Percentiles rank a stretch among this genome's conserved stretches.
phyloP scores from a whole-genome alignment of 2,329 filamentous ascomycete species.

The Paecilomyces fulvus region DNA sequence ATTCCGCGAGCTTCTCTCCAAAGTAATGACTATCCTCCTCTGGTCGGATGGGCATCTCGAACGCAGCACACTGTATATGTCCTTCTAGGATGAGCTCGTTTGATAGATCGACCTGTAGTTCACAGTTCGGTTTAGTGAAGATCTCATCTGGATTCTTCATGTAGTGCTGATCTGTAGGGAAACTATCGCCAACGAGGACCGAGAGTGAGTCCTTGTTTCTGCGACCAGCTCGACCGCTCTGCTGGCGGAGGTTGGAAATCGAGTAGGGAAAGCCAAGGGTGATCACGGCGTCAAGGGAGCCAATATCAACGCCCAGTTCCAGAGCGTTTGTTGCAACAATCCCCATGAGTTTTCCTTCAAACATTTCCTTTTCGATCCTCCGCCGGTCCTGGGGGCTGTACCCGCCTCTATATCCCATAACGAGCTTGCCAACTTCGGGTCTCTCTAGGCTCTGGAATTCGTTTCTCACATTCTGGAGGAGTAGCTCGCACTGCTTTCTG shows the following conservation, averaged over 20 bases:
- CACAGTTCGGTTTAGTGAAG: constrained; percentile 78
- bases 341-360: constrained; percentile 83
- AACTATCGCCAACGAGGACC: constrained; percentile 79
- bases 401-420: constrained; percentile 93
- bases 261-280: constrained; percentile 94
- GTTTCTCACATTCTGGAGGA: constrained; percentile 69
- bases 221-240: constrained; percentile 85
- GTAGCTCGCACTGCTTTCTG: constrained; percentile 76
- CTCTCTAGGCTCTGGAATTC: constrained; percentile 68
- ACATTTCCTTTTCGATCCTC: constrained; percentile 90
- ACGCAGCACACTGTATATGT: constrained; percentile 89
- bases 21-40: constrained; percentile 71
- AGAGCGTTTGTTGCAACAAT: constrained; percentile 91
- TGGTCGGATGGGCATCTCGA: constrained; percentile 85
- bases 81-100: constrained; percentile 89
- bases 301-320: constrained; percentile 92
- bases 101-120: constrained; percentile 81
- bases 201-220: constrained; percentile 90
- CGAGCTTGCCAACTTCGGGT: constrained; percentile 63
- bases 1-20: constrained; percentile 59
- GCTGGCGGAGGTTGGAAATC: constrained; percentile 87
- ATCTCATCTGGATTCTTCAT: constrained; percentile 95
- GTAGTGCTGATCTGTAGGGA: constrained; percentile 88
- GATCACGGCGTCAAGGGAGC: constrained; percentile 83
- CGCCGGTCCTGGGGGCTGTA: constrained; percentile 88